These are phyloP conservation scores for Helenozyma baotianmanensis DNA, from an alignment of 805 yeast species.

Conservation along the genomic window DNA sequence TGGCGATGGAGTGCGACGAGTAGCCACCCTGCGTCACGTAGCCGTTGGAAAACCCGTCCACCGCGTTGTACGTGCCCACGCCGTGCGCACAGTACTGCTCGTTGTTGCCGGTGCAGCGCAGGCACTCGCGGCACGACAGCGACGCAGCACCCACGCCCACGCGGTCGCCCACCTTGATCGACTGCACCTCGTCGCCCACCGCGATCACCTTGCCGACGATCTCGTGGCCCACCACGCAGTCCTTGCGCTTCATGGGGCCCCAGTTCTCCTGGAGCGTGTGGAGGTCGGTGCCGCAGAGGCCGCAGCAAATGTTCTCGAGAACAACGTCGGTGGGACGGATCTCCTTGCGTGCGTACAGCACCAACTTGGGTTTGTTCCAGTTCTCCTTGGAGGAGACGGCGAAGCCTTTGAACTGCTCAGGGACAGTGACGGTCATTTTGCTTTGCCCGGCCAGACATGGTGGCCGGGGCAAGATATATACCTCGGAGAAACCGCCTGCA, in stretches of 20 bases:
- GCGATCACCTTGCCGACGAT: constrained; percentile 50
- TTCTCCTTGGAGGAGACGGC: constrained; percentile 47
- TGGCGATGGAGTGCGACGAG: constrained; percentile 60
- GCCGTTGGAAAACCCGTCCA: constrained; percentile 32
- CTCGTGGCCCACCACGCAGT: constrained; percentile 61
- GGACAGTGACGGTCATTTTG: constrained; percentile 20
- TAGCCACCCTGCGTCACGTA: constrained; percentile 69
- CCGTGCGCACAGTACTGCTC: constrained; percentile 43
- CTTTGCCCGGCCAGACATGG: neutral
- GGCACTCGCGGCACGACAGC: constrained; percentile 38
- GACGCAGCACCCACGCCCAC: constrained; percentile 19
- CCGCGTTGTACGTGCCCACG: constrained; percentile 48
- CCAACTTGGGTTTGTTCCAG: constrained; percentile 54
- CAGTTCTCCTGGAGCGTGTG: constrained; percentile 14
- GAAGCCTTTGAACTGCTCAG: constrained; percentile 59
- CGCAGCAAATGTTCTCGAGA: constrained; percentile 24
- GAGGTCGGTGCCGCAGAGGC: constrained; percentile 17
- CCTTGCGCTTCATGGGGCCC: constrained; percentile 16
- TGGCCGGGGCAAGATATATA: neutral
- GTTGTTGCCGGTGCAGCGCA: constrained; percentile 39
- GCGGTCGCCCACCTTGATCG: constrained; percentile 17
- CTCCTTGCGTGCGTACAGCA: constrained; percentile 45
- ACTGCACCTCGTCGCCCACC: constrained; percentile 12
- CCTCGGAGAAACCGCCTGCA: neutral
- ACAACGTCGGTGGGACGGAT: constrained; percentile 20